Percentiles rank a stretch among this genome's conserved stretches.
phyloP scores from a whole-genome alignment of 148 eudicot species.

The Rhododendron williamsianum region DNA sequence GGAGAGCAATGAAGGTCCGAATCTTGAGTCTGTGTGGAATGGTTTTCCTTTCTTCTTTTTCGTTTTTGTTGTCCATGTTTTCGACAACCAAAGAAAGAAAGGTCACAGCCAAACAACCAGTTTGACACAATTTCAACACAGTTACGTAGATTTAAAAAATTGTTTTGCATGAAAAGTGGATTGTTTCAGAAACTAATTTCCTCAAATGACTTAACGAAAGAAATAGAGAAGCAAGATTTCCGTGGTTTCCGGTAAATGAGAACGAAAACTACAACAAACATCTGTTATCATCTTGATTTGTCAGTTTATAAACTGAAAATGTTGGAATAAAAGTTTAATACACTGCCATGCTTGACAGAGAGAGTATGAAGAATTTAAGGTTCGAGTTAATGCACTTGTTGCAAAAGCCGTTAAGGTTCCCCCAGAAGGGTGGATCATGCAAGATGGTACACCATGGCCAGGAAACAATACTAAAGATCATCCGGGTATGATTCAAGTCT shows the following conservation, averaged over 20 bases:
- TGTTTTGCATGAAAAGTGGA: background rate
- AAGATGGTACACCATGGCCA: conserved; percentile 99
- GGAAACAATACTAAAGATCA: conserved; percentile 97
- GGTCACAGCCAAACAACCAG: background rate
- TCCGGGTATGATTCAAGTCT: conserved; percentile 99
- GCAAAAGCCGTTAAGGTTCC: conserved; percentile 88
- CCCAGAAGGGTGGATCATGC: conserved; percentile 98
- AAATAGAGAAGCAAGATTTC: background rate
- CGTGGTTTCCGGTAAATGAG: background rate
- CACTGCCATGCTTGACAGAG: conserved; percentile 45
- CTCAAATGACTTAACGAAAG: background rate
- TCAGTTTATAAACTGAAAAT: background rate
- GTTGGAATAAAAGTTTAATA: background rate
- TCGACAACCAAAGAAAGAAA: background rate
- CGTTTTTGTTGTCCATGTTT: background rate
- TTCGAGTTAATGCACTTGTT: conserved; percentile 79
- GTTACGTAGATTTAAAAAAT: background rate
- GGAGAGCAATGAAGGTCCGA: conserved; percentile 91
- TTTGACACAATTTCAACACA: background rate
- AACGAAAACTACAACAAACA: background rate
- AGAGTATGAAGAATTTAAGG: conserved; percentile 96
- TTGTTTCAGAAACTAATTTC: background rate
- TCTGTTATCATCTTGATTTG: background rate
- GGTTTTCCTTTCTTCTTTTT: background rate
- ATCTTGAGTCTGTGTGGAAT: conserved; percentile 3